Conservation (phyloP, 805 yeast genomes). For the Nakazawaea holstii region DNA sequence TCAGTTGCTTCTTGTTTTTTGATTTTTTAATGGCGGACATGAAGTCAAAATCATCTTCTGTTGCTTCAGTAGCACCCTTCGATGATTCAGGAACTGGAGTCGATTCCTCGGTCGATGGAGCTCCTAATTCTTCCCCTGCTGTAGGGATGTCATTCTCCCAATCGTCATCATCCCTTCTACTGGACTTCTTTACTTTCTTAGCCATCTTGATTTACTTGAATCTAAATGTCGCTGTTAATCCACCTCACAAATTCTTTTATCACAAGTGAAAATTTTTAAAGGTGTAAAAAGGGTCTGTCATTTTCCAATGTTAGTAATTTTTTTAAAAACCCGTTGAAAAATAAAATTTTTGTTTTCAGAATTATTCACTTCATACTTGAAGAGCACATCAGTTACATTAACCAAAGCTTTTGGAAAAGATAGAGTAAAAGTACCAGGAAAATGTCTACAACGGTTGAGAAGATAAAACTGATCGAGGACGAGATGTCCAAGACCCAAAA, state of each 20-base stretch:
- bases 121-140: constrained; percentile 49
- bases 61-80: constrained; percentile 6
- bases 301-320: neutral
- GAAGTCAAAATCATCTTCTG: constrained; percentile 43
- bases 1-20: constrained; percentile 70
- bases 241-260: neutral
- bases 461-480: constrained; percentile 85
- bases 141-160: constrained; percentile 44
- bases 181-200: constrained; percentile 54
- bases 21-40: constrained; percentile 79
- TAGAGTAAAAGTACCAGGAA: constrained; percentile 8
- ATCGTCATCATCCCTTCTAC: constrained; percentile 69
- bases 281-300: constrained; percentile 1
- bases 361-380: neutral
- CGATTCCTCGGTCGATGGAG: constrained; percentile 26
- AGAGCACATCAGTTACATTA: too few relatives aligned
- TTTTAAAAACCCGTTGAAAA: neutral
- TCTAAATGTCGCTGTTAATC: neutral
- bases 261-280: constrained; percentile 7
- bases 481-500: constrained; percentile 98
- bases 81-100: constrained; percentile 22
- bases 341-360: neutral
- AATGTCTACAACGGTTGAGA: constrained; percentile 67
- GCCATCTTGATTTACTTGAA: constrained; percentile 26
- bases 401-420: too few relatives aligned